Evolutionary conservation across 176 grass and related monocot genomes (phyloP).

Genomic region (Zizania latifolia): DNA sequence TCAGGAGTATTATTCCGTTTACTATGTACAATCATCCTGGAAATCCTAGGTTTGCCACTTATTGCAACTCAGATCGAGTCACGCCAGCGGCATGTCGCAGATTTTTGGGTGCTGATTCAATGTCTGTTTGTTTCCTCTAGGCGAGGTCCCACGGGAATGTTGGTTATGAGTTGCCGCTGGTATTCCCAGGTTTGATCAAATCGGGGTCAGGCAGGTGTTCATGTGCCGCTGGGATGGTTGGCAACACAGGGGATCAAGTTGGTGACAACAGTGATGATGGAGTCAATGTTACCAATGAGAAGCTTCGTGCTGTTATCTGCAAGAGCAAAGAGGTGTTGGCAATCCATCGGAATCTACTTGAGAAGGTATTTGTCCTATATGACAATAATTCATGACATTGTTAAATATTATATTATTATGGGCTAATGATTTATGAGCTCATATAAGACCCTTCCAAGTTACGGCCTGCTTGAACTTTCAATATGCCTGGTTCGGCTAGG

Average conservation of each 20-base stretch:
- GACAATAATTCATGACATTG: background rate
- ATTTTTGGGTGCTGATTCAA: background rate
- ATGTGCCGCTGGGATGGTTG: slow-evolving; percentile 1
- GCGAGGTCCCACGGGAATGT: slow-evolving; percentile 20
- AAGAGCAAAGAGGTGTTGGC: slow-evolving; percentile 62
- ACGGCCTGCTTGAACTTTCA: background rate
- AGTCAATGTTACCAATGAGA: slow-evolving; percentile 32
- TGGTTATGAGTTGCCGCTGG: background rate
- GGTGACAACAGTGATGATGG: background rate
- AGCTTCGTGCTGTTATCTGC: slow-evolving; percentile 32
- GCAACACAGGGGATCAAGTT: slow-evolving; percentile 6
- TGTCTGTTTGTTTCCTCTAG: slow-evolving; percentile 6
- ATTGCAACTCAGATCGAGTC: background rate
- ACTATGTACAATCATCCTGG: background rate
- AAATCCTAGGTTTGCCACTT: background rate
- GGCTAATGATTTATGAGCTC: background rate
- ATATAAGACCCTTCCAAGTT: background rate
- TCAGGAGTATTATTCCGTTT: background rate
- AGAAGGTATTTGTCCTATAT: slow-evolving; percentile 40
- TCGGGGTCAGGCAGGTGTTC: slow-evolving; percentile 8
- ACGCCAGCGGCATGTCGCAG: background rate
- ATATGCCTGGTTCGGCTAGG: background rate
- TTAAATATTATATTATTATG: slow-evolving; percentile 1
- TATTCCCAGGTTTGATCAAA: slow-evolving; percentile 8
- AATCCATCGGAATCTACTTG: slow-evolving; percentile 40